phyloP scores from a whole-genome alignment of 2,329 filamentous ascomycete species.

The Aspergillus candidus region DNA sequence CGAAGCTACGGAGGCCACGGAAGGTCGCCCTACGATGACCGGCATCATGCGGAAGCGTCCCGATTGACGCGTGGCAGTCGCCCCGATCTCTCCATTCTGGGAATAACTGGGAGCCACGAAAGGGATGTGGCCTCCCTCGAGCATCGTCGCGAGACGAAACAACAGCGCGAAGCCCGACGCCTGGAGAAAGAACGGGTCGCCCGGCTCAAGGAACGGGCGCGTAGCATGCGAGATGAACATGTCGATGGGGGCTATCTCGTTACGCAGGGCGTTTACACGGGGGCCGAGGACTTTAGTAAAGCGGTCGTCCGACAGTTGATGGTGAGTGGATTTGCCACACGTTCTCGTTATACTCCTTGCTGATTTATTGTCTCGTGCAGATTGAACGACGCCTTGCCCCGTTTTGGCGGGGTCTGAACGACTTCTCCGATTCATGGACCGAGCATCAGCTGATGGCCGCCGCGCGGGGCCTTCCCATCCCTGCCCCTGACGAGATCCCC shows the following conservation, averaged over 20 bases:
- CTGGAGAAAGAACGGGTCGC: conserved; percentile 72
- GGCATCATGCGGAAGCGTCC: conserved; percentile 34
- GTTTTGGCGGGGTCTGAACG: conserved; percentile 90
- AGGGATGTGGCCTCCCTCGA: conserved; percentile 48
- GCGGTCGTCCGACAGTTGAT: conserved; percentile 79
- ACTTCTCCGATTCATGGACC: conserved; percentile 82
- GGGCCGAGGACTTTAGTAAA: conserved; percentile 90
- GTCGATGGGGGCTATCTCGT: conserved; percentile 93
- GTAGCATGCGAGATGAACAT: conserved; percentile 84
- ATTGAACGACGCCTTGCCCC: conserved; percentile 88
- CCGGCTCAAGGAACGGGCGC: conserved; percentile 76
- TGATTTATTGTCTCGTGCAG: conserved; percentile 45
- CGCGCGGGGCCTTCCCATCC: conserved; percentile 75
- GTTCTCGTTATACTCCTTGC: conserved; percentile 5
- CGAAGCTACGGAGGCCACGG: conserved; percentile 27
- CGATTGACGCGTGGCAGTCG: conserved; percentile 49
- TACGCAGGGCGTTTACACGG: conserved; percentile 88
- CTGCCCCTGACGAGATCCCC: conserved; percentile 74
- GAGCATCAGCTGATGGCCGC: conserved; percentile 93
- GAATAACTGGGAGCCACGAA: conserved; percentile 46
- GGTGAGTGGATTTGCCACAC: conserved; percentile 49
- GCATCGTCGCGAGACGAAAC: conserved; percentile 74
- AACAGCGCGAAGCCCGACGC: conserved; percentile 81
- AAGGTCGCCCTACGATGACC: conserved; percentile 25
- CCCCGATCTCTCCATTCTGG: conserved; percentile 55